A percentile compares a stretch with the other conserved stretches of the same genome.
Conservation (phyloP, 257 asterid species). For the Fraxinus cuspidata region DNA sequence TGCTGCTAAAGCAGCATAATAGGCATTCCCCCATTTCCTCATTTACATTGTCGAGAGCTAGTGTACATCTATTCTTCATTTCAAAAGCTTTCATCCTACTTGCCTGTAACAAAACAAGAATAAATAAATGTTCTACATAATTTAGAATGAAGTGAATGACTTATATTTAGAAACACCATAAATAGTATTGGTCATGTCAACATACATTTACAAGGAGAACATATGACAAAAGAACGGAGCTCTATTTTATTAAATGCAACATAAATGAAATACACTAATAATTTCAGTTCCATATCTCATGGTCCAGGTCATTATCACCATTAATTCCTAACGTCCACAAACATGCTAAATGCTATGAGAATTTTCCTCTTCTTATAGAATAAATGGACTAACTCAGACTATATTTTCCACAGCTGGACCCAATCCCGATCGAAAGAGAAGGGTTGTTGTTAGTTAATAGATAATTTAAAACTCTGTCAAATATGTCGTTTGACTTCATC, state of each 20-base stretch:
- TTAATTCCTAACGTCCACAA: not conserved
- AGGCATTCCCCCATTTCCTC: too few species aligned
- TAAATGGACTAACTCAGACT: not conserved
- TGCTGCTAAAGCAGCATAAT: too few species aligned
- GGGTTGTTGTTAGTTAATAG: not conserved
- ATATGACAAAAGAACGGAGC: not conserved
- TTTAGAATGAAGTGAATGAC: slow-evolving; percentile 8
- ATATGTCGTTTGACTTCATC: not conserved
- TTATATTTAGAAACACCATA: slow-evolving; percentile 6
- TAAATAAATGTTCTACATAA: slow-evolving; percentile 5
- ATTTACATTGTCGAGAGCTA: slow-evolving; percentile 60
- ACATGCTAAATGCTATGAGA: not conserved
- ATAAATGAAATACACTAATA: not conserved
- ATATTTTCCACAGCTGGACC: not conserved
- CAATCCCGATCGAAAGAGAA: not conserved
- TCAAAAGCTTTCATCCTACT: slow-evolving; percentile 60
- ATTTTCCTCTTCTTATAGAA: not conserved
- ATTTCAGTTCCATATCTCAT: not conserved
- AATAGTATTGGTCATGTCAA: slow-evolving; percentile 3
- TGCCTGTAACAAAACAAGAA: slow-evolving; percentile 44
- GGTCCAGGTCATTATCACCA: not conserved
- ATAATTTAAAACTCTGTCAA: not conserved
- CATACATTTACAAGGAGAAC: not conserved
- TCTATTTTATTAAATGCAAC: not conserved
- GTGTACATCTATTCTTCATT: slow-evolving; percentile 65